Base-by-base conservation (phyloP, 495 filamentous ascomycete species). In the Penicillium atrosanguineum region DNA sequence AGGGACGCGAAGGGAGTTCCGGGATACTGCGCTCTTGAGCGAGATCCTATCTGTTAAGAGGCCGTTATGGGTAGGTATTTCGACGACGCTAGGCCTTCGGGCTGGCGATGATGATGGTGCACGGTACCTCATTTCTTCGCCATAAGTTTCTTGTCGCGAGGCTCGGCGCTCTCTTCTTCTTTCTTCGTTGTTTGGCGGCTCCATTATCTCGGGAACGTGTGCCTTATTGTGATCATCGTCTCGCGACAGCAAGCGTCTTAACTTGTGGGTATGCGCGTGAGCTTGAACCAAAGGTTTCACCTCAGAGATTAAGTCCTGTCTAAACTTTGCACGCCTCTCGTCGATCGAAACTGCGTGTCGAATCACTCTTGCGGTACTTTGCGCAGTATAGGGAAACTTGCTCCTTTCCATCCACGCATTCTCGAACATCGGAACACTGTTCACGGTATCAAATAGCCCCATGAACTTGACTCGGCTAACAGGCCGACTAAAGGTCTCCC, bases 331-430 rank as follows among this genome's bases (percentile, higher is more conserved):
- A 3, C 88, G 75, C 3, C 87, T 76, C 68, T 91, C 88, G 52
- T 91, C 88, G 55, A 90, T 89, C 26, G 80, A 81, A 5, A 91
- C 88, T 3, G 87, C 88, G 66, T 91, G 88, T 3, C 88, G 60
- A 56, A 80, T 78, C 21, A 79, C 69, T 58, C 78, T 83, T n/a
- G 88, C 87, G 7, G 84, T 84, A 39, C 85, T 90, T 39, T 84
- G 75, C 2, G 88, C 88, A 0, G 87, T 91, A 58, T 91, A 92
- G 0, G 88, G 87, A 52, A 90, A 90, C 59, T 86, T 89, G 52
- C 77, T 85, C n/a, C 89, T 75, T 59, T 90, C 79, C 84, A 95
- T 86, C 86, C 87, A 92, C 0, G 90, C 87, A 16, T 83, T 80
- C 68, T 95, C 90, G 54, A 93, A 92, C 15, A 79, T 73, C 1